Evolutionary conservation across 805 yeast genomes (phyloP).

Genomic region (Monosporozyma yasuniensis): DNA sequence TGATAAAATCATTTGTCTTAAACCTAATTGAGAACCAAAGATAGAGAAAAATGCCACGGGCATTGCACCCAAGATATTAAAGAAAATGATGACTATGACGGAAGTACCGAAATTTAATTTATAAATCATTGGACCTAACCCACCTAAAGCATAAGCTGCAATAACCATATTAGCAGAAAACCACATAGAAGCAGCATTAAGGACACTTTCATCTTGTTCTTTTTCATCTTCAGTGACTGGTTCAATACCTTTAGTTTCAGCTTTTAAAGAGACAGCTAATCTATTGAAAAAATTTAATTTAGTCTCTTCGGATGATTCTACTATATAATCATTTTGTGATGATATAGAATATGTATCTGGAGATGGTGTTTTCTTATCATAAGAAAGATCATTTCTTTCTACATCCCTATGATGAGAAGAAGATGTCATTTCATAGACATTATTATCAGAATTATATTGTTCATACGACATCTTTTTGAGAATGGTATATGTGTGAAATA

Average conservation of each 20-base stretch:
- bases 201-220: conserved; percentile 53
- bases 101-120: conserved; percentile 68
- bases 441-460: conserved; percentile 1
- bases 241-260: conserved; percentile 72
- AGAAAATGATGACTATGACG: conserved; percentile 58
- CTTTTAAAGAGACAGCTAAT: conserved; percentile 24
- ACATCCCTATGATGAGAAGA: neutral
- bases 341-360: conserved; percentile 16
- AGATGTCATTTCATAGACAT: conserved; percentile 2
- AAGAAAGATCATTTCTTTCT: neutral
- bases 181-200: conserved; percentile 83
- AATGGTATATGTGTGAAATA: neutral
- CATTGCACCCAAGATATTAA: conserved; percentile 59
- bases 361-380: conserved; percentile 48
- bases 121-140: conserved; percentile 53
- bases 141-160: conserved; percentile 76
- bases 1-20: conserved; percentile 80
- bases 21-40: conserved; percentile 77
- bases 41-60: conserved; percentile 78
- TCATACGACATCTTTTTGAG: neutral
- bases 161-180: conserved; percentile 81
- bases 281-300: conserved; percentile 16
- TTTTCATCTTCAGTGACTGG: conserved; percentile 64
- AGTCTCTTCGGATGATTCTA: conserved; percentile 12
- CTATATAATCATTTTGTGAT: conserved; percentile 5